These are phyloP conservation scores for Lichtheimia ornata DNA, from an alignment of 371 early-diverging fungal genomes.

Conservation along the genomic window DNA sequence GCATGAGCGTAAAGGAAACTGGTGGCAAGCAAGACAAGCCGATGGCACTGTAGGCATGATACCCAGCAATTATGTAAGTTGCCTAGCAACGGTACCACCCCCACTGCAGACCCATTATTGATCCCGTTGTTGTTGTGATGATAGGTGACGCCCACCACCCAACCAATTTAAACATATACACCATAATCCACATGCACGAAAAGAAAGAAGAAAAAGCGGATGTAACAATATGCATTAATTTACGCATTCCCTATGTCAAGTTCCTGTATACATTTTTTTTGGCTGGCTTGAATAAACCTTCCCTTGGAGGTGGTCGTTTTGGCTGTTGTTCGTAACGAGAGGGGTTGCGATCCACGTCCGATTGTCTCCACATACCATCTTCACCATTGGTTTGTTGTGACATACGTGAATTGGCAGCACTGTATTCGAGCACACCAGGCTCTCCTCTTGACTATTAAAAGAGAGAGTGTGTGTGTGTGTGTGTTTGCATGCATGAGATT, in stretches of 20 bases:
- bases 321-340: constrained; percentile 17
- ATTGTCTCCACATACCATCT: constrained; percentile 5
- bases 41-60: constrained; percentile 86
- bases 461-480: no score
- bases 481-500: not conserved
- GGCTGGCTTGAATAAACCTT: constrained; percentile 23
- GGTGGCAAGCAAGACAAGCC: constrained; percentile 92
- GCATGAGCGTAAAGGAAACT: constrained; percentile 86
- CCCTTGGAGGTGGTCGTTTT: constrained; percentile 9
- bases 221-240: not conserved
- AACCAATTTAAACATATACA: no score
- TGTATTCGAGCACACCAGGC: constrained; percentile 10
- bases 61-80: constrained; percentile 85
- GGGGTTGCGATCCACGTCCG: constrained; percentile 2
- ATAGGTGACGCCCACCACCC: no score
- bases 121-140: no score
- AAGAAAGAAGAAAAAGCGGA: no score
- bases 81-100: not conserved
- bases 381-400: constrained; percentile 12
- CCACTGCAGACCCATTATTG: no score
- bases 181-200: no score
- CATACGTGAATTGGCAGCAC: constrained; percentile 24
- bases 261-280: constrained; percentile 17
- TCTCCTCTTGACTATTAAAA: constrained; percentile 5
- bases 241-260: not conserved